phyloP scores from a whole-genome alignment of 1,284 basidiomycete species.

The Meira miltonrushii region DNA sequence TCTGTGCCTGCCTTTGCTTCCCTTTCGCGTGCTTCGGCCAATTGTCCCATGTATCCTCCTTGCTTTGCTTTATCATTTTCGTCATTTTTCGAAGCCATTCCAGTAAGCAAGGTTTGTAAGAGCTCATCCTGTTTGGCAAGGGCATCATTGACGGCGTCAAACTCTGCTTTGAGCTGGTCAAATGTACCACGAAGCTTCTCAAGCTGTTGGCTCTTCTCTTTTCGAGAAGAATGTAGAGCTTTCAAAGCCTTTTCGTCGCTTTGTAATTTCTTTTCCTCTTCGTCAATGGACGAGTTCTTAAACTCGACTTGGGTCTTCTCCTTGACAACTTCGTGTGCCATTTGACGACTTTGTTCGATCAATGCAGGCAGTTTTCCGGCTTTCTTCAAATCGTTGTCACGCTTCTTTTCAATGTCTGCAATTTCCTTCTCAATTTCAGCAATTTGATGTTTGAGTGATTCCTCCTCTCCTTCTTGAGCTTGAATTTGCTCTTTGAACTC shows the following conservation, averaged over 20 bases:
- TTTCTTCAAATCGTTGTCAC: constrained; percentile 63
- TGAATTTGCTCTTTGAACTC: constrained; percentile 42
- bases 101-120: constrained; percentile 89
- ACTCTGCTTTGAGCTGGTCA: constrained; percentile 59
- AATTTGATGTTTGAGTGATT: constrained; percentile 42
- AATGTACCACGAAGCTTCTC: constrained; percentile 24
- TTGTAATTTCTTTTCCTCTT: constrained; percentile 68
- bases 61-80: constrained; percentile 58
- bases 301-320: constrained; percentile 81
- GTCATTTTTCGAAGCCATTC: constrained; percentile 66
- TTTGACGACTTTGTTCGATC: constrained; percentile 69
- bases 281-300: constrained; percentile 68
- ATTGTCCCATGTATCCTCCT: constrained; percentile 93
- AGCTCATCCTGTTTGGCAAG: constrained; percentile 80
- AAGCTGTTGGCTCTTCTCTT: constrained; percentile 26
- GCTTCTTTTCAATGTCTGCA: constrained; percentile 56
- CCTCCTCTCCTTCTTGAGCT: constrained; percentile 52
- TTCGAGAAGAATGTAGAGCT: constrained; percentile 56
- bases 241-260: constrained; percentile 59
- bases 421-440: constrained; percentile 56
- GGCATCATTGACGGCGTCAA: constrained; percentile 64
- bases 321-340: constrained; percentile 82
- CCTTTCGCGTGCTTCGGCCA: constrained; percentile 77
- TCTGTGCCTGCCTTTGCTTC: constrained; percentile 74
- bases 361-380: constrained; percentile 74